Evolutionary conservation across 176 grass and related monocot species (phyloP).

Genomic region (Carex kokanica): DNA sequence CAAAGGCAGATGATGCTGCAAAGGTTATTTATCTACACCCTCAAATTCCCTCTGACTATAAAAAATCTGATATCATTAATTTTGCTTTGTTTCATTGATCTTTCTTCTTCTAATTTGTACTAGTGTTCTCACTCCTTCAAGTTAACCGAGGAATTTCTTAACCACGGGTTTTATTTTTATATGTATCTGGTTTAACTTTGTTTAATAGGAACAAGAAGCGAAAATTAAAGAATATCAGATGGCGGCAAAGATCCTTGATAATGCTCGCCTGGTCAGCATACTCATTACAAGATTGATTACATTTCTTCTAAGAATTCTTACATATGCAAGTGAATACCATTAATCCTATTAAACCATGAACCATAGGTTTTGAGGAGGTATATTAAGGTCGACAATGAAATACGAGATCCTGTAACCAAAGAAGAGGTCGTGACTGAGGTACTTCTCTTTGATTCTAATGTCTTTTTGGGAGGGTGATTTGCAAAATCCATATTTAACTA

Average conservation of each 20-base stretch:
- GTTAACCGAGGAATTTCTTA: not conserved
- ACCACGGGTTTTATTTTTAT: not conserved
- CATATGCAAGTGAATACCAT: not conserved
- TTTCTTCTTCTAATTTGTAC: not conserved
- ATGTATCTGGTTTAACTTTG: conserved; percentile 18
- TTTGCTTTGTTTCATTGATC: conserved; percentile 18
- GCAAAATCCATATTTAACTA: not conserved
- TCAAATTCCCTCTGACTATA: not conserved
- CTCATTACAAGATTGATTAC: not conserved
- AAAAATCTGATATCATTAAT: not conserved
- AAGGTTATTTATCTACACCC: conserved; percentile 36
- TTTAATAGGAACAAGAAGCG: conserved; percentile 44
- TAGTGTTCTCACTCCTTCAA: not conserved
- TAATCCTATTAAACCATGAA: not conserved
- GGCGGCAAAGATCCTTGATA: conserved; percentile 76
- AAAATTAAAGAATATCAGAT: conserved; percentile 72
- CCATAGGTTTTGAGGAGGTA: conserved; percentile 67
- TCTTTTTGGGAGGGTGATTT: not conserved
- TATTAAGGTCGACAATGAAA: conserved; percentile 60
- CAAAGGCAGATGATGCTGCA: conserved; percentile 40
- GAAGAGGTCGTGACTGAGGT: conserved; percentile 89
- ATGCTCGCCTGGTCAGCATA: not conserved
- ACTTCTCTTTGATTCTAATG: not conserved
- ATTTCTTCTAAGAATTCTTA: not conserved
- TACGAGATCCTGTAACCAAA: conserved; percentile 60